phyloP scores from a whole-genome alignment of 176 grass and related monocot species.

The Areca catechu region DNA sequence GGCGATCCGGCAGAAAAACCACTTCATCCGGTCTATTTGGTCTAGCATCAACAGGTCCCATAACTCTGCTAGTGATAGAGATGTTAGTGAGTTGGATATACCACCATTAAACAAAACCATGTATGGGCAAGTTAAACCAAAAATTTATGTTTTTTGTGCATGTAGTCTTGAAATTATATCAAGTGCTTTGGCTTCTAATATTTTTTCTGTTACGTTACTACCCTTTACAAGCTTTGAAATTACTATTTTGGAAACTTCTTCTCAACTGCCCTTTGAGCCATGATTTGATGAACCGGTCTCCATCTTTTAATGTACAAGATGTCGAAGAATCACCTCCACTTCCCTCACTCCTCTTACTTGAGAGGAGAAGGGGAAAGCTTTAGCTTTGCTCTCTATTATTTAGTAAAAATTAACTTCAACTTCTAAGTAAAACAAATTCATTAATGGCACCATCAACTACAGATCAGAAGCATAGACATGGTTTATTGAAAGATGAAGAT shows the following conservation, averaged over 20 bases:
- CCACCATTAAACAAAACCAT: constrained; percentile 13
- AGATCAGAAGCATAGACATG: constrained; percentile 7
- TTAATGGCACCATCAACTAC: constrained; percentile 13
- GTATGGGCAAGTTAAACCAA: constrained; percentile 7
- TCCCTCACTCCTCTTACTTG: constrained; percentile 70
- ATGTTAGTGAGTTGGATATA: constrained; percentile 1
- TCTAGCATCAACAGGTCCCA: constrained; percentile 18
- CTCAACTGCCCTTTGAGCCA: constrained; percentile 6
- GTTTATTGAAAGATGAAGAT: constrained; percentile 1
- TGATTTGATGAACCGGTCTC: constrained; percentile 12
- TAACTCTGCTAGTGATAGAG: not conserved
- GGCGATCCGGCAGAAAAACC: too few relatives aligned
- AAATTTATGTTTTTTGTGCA: not conserved
- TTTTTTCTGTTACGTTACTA: constrained; percentile 20
- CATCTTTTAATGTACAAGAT: constrained; percentile 36
- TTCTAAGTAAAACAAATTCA: constrained; percentile 19
- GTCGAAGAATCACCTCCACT: constrained; percentile 37
- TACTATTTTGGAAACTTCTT: too few relatives aligned
- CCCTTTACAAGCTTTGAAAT: constrained; percentile 6
- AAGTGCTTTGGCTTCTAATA: constrained; percentile 10
- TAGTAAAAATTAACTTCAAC: constrained; percentile 13
- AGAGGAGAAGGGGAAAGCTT: constrained; percentile 74
- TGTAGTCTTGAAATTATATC: not conserved
- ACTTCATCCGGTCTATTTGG: too few relatives aligned
- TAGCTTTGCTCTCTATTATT: constrained; percentile 15